Evolutionary conservation across 2,329 filamentous ascomycete species (phyloP).

Genomic region (Mollisia scopiformis): DNA sequence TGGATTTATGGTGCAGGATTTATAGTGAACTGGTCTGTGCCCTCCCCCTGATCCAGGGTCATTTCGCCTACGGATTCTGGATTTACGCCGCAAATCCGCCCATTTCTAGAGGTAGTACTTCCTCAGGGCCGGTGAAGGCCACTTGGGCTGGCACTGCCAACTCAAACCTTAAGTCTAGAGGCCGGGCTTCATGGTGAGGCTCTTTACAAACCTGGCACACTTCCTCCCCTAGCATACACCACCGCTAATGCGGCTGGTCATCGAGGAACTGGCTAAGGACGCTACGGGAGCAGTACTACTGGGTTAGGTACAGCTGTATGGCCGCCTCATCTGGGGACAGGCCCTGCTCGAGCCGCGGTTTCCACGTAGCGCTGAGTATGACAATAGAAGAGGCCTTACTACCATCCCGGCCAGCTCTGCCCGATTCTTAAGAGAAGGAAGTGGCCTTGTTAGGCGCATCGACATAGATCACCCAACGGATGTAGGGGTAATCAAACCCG

Average conservation of each 20-base stretch:
- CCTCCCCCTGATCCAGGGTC: no score
- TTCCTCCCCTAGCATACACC: constrained; percentile 11
- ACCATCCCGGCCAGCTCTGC: constrained; percentile 4
- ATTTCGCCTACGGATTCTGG: no score
- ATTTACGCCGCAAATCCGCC: no score
- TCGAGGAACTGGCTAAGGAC: constrained; percentile 22
- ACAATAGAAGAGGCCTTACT: constrained; percentile 14
- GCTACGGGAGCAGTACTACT: constrained; percentile 11
- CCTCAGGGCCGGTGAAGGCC: constrained; percentile 4
- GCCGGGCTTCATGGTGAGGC: background rate
- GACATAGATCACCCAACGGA: constrained; percentile 11
- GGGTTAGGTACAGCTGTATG: constrained; percentile 16
- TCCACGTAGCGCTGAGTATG: constrained; percentile 5
- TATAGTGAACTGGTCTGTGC: no score
- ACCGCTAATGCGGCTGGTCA: constrained; percentile 12
- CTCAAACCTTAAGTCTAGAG: background rate
- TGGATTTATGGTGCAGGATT: no score
- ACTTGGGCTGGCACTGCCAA: background rate
- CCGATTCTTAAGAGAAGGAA: constrained; percentile 20
- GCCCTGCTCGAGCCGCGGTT: background rate
- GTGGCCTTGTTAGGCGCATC: constrained; percentile 1
- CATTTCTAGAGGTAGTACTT: constrained; percentile 13
- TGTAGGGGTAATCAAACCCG: constrained; percentile 8
- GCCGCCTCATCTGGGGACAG: constrained; percentile 9
- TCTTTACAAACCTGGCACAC: constrained; percentile 1